Conservation (phyloP, 768 basidiomycete genomes). For the Wakefieldia striispora region DNA sequence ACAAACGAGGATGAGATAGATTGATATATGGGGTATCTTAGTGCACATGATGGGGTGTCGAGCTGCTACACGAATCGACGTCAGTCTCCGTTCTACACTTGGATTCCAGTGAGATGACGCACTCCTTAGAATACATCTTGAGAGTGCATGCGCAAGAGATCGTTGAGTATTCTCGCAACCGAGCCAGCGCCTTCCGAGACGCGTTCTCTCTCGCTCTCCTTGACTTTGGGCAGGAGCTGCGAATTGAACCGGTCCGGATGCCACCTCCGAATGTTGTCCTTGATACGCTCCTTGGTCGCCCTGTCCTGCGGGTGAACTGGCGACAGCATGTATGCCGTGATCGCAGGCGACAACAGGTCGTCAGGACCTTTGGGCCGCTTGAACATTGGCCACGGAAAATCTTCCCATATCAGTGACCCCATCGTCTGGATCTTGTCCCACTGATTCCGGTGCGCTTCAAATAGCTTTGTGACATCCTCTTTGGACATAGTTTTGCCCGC, state of each 20-base stretch:
- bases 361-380: slow-evolving; percentile 55
- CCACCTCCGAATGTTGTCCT: slow-evolving; percentile 73
- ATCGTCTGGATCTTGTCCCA: slow-evolving; percentile 49
- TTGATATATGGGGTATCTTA: slow-evolving; percentile 31
- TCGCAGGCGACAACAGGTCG: slow-evolving; percentile 54
- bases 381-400: slow-evolving; percentile 76
- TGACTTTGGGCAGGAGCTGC: slow-evolving; percentile 61
- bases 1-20: slow-evolving; percentile 28
- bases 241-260: slow-evolving; percentile 83
- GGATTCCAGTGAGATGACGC: slow-evolving; percentile 7
- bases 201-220: slow-evolving; percentile 58
- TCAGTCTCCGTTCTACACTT: not conserved
- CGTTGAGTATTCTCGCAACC: slow-evolving; percentile 70
- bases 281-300: slow-evolving; percentile 65
- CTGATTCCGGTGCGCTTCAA: slow-evolving; percentile 59
- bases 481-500: slow-evolving; percentile 49
- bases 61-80: slow-evolving; percentile 12
- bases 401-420: slow-evolving; percentile 54
- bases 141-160: slow-evolving; percentile 56
- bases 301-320: slow-evolving; percentile 52
- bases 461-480: slow-evolving; percentile 55
- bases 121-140: slow-evolving; percentile 37
- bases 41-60: slow-evolving; percentile 12
- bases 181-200: slow-evolving; percentile 72
- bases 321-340: slow-evolving; percentile 63